phyloP scores from a whole-genome alignment of 2,329 filamentous ascomycete genomes.

The Mycosphaerella sp. region DNA sequence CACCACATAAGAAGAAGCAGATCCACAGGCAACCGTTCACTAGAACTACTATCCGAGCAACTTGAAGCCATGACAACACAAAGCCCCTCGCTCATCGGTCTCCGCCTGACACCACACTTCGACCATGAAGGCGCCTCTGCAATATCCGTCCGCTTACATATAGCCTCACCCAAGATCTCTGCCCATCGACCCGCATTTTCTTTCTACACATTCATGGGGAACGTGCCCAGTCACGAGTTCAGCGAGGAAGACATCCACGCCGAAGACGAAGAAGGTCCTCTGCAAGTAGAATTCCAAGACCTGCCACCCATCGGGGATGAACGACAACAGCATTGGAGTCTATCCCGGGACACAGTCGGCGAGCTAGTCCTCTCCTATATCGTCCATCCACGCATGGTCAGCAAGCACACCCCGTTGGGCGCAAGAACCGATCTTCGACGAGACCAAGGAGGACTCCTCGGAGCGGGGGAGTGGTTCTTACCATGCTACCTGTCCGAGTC shows the following conservation, averaged over 20 bases:
- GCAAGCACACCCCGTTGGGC: not conserved
- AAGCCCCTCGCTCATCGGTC: not conserved
- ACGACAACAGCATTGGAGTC: not conserved
- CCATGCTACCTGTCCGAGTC: not conserved
- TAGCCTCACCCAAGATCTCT: not conserved
- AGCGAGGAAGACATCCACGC: not conserved
- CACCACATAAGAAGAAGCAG: too few relatives aligned
- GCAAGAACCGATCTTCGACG: not conserved
- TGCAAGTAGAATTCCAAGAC: not conserved
- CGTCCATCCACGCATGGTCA: not conserved
- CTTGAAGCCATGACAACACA: not conserved
- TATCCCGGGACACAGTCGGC: not conserved
- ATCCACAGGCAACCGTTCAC: too few relatives aligned
- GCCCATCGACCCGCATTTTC: not conserved
- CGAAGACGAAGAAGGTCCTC: not conserved
- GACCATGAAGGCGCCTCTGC: not conserved
- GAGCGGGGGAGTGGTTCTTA: not conserved
- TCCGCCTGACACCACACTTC: not conserved
- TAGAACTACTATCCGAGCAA: too few relatives aligned
- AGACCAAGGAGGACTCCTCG: not conserved
- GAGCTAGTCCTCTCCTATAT: not conserved
- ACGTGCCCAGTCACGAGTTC: not conserved
- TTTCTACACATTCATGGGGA: not conserved
- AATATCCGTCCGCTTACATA: not conserved
- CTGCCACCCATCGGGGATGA: not conserved